These are phyloP conservation scores for Seiridium cupressi DNA, from an alignment of 2,329 filamentous ascomycete species.

Conservation along the genomic window DNA sequence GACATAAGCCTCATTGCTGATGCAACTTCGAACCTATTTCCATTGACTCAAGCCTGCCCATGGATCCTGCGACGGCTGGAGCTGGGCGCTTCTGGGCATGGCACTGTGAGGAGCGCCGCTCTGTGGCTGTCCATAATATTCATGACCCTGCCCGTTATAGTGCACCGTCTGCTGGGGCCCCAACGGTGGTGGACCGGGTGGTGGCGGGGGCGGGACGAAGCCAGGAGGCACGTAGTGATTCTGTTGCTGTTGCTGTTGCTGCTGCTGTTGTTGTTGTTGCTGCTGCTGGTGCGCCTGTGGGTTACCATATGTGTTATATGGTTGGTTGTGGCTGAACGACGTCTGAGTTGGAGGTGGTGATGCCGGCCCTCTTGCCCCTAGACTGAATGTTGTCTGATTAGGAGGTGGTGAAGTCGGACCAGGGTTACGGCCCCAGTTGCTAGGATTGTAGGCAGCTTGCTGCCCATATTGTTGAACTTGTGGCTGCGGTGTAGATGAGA, in stretches of 20 bases:
- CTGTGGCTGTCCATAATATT: conserved; percentile 13
- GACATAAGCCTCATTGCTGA: not conserved
- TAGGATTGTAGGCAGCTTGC: conserved; percentile 51
- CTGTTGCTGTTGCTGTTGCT: conserved; percentile 36
- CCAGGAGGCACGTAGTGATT: conserved; percentile 50
- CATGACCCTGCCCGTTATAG: conserved; percentile 34
- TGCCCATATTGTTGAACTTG: conserved; percentile 47
- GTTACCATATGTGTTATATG: conserved; percentile 44
- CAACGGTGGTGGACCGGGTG: conserved; percentile 60
- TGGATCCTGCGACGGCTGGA: conserved; percentile 4
- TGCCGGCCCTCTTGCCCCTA: conserved; percentile 33
- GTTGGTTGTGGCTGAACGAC: conserved; percentile 38
- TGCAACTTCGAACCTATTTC: not conserved
- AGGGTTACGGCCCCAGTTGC: conserved; percentile 56
- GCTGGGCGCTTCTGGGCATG: not conserved
- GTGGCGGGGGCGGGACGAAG: conserved; percentile 63
- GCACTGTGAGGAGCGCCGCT: not conserved
- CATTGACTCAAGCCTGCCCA: conserved; percentile 9
- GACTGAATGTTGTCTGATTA: conserved; percentile 33
- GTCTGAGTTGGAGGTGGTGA: conserved; percentile 56
- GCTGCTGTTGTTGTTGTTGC: conserved; percentile 38
- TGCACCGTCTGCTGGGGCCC: conserved; percentile 63
- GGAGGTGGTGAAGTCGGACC: conserved; percentile 47
- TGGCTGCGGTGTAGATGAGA: conserved; percentile 26
- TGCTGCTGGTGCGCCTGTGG: conserved; percentile 38